phyloP scores from a whole-genome alignment of 2,329 filamentous ascomycete genomes.

The Neopestalotiopsis sp. region DNA sequence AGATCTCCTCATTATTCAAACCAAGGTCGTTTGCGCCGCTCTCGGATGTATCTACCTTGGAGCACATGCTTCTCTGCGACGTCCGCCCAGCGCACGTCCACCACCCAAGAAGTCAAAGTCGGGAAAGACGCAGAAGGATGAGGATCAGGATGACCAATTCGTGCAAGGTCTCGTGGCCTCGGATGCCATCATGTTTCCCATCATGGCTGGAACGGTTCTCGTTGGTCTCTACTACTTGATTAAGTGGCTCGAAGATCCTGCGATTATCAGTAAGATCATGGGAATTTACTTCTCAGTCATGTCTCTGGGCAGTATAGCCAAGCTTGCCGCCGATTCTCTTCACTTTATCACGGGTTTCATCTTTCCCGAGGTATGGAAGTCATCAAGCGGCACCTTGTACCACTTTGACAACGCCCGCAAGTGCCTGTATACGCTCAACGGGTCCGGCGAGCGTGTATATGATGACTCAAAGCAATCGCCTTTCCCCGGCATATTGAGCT shows the following conservation, averaged over 20 bases:
- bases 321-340: constrained; percentile 75
- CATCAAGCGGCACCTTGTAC: constrained; percentile 47
- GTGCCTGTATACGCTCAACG: constrained; percentile 41
- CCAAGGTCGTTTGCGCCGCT: constrained; percentile 65
- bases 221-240: constrained; percentile 85
- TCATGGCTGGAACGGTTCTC: constrained; percentile 76
- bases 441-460: constrained; percentile 31
- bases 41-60: constrained; percentile 85
- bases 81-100: constrained; percentile 79
- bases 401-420: constrained; percentile 48
- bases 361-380: constrained; percentile 75
- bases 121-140: constrained; percentile 51
- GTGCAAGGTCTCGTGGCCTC: constrained; percentile 70
- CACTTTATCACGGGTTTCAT: constrained; percentile 69
- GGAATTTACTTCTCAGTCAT: constrained; percentile 83
- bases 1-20: constrained; percentile 52
- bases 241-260: constrained; percentile 84
- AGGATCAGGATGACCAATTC: constrained; percentile 59
- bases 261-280: constrained; percentile 81
- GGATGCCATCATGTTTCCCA: constrained; percentile 84
- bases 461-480: constrained; percentile 43
- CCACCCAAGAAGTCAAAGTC: constrained; percentile 45
- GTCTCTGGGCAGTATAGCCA: constrained; percentile 77
- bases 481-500: constrained; percentile 44
- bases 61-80: constrained; percentile 82